Conservation (phyloP, 2,329 filamentous ascomycete species). For the Colletotrichum sansevieriae region DNA sequence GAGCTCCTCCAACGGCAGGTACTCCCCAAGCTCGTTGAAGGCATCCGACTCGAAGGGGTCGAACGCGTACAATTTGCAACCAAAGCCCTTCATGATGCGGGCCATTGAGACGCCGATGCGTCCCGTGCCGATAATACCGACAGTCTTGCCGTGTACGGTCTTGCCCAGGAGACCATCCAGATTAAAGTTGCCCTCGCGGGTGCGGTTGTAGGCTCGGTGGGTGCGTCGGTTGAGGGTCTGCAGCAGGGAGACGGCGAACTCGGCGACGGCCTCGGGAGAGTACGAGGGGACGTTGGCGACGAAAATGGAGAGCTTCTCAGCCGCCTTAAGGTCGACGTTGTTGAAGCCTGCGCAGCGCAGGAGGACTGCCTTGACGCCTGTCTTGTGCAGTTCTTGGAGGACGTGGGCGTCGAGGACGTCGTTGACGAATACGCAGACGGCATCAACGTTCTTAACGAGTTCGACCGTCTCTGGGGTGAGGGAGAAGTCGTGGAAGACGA, state of each 20-base stretch:
- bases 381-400: constrained; percentile 61
- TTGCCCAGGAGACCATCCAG: constrained; percentile 73
- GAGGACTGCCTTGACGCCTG: constrained; percentile 70
- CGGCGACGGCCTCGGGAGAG: constrained; percentile 77
- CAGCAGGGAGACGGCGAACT: constrained; percentile 76
- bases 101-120: constrained; percentile 74
- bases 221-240: constrained; percentile 77
- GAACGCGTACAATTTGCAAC: constrained; percentile 71
- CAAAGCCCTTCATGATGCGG: constrained; percentile 73
- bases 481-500: constrained; percentile 70
- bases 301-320: constrained; percentile 67
- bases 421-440: constrained; percentile 78
- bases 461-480: constrained; percentile 68
- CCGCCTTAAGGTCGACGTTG: constrained; percentile 72
- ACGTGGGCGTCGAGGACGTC: constrained; percentile 67
- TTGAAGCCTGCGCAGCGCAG: constrained; percentile 78
- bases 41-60: constrained; percentile 67
- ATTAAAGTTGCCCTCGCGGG: constrained; percentile 76
- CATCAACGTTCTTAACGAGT: constrained; percentile 61
- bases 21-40: constrained; percentile 64
- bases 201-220: constrained; percentile 76
- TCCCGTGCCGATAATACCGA: constrained; percentile 75
- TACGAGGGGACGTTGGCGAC: constrained; percentile 78
- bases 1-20: constrained; percentile 66
- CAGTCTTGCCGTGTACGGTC: constrained; percentile 74